Percentiles rank a stretch among this genome's conserved stretches.
phyloP scores from a whole-genome alignment of 2,329 filamentous ascomycete species.

The Botrytis deweyae region DNA sequence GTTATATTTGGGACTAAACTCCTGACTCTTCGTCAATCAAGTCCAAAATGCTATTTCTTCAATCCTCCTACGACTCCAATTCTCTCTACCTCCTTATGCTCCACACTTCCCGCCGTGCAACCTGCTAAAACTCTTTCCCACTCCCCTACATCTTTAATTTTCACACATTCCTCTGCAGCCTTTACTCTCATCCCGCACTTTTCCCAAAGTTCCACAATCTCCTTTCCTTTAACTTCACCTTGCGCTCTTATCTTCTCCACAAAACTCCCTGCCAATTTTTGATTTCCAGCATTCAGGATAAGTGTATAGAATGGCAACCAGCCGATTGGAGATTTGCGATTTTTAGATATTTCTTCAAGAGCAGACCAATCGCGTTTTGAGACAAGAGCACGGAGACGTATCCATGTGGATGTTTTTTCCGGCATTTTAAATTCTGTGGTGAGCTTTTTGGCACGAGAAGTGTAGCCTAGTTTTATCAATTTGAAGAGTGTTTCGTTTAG shows the following conservation, averaged over 20 bases:
- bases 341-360: constrained; percentile 79
- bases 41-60: constrained; percentile 44
- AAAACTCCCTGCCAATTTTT: constrained; percentile 84
- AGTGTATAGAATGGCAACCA: constrained; percentile 97
- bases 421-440: constrained; percentile 90
- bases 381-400: constrained; percentile 79
- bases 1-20: neutral
- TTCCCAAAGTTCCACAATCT: constrained; percentile 73
- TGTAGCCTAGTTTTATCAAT: constrained; percentile 77
- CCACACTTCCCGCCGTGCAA: constrained; percentile 66
- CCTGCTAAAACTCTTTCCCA: constrained; percentile 72
- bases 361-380: constrained; percentile 90
- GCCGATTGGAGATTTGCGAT: constrained; percentile 84
- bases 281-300: constrained; percentile 83
- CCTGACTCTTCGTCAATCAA: neutral
- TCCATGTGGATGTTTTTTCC: constrained; percentile 89
- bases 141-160: constrained; percentile 73
- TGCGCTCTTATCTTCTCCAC: constrained; percentile 96
- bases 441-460: constrained; percentile 81
- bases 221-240: constrained; percentile 77
- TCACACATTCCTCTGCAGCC: constrained; percentile 88
- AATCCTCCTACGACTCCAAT: constrained; percentile 58
- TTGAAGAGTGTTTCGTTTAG: constrained; percentile 92
- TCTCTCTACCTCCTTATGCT: constrained; percentile 77
- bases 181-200: constrained; percentile 89